Conservation (phyloP, 140 eudicot species). For the Oenanthe javanica region DNA sequence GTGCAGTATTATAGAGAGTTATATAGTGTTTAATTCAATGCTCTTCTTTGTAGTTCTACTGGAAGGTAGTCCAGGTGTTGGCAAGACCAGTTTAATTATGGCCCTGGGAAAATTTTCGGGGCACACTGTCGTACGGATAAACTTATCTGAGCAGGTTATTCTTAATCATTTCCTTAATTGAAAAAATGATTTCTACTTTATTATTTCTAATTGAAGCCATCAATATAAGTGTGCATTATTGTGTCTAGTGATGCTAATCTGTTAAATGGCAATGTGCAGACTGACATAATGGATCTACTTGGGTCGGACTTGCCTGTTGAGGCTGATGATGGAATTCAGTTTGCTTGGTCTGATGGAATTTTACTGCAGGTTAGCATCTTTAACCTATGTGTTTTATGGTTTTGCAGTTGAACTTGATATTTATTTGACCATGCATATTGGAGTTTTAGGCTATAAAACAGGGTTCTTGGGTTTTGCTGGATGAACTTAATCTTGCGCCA, state of each 20-base stretch:
- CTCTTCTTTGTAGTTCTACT: constrained; percentile 46
- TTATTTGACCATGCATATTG: constrained; percentile 11
- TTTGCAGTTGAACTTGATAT: constrained; percentile 1
- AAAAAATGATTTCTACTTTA: background rate
- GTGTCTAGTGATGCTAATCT: background rate
- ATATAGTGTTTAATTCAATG: constrained; percentile 8
- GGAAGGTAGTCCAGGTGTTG: constrained; percentile 99
- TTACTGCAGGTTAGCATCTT: constrained; percentile 59
- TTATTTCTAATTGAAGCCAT: background rate
- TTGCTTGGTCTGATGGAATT: constrained; percentile 99
- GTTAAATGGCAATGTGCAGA: constrained; percentile 36
- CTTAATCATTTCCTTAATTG: background rate
- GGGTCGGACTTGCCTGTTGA: constrained; percentile 96
- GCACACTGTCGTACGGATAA: constrained; percentile 86
- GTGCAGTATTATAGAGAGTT: background rate
- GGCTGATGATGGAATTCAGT: constrained; percentile 91
- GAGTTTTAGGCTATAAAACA: constrained; percentile 70
- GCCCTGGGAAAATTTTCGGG: constrained; percentile 89
- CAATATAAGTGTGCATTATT: background rate
- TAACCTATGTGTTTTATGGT: background rate
- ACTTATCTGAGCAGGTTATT: constrained; percentile 91
- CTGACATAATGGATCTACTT: constrained; percentile 94
- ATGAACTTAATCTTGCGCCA: no score
- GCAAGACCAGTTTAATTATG: constrained; percentile 82
- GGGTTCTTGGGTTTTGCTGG: no score